Evolutionary conservation across 176 grass and related monocot genomes (phyloP).

Genomic region (Miscanthus lutarioriparius): DNA sequence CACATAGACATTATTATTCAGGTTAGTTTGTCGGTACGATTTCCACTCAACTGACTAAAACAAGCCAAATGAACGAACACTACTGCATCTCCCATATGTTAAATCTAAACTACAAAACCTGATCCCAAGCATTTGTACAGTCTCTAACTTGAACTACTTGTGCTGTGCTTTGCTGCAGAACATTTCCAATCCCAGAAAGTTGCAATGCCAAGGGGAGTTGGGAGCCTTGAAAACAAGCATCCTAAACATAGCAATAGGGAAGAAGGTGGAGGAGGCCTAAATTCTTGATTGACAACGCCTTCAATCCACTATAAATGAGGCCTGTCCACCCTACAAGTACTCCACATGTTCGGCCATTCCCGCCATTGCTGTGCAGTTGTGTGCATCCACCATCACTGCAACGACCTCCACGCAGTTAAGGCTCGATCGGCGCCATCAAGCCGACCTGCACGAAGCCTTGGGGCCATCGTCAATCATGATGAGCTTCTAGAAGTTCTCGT

Average conservation of each 20-base stretch:
- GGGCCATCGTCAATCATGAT: not conserved
- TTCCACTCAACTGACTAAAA: too few relatives aligned
- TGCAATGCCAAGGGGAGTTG: not conserved
- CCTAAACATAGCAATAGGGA: not conserved
- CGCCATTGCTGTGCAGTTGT: not conserved
- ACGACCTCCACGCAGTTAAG: slow-evolving; percentile 3
- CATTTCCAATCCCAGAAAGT: not conserved
- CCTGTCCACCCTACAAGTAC: not conserved
- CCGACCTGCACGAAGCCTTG: not conserved
- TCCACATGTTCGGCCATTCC: not conserved
- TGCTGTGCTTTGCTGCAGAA: too few relatives aligned
- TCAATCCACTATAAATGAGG: not conserved
- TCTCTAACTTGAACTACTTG: too few relatives aligned
- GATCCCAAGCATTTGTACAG: too few relatives aligned
- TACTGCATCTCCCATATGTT: too few relatives aligned
- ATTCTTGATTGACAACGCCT: not conserved
- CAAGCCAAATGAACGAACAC: too few relatives aligned
- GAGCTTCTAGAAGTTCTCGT: slow-evolving; percentile 4
- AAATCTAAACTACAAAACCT: too few relatives aligned
- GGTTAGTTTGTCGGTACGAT: not conserved
- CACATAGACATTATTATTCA: not conserved
- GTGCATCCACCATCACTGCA: not conserved
- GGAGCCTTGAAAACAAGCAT: not conserved
- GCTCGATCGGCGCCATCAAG: slow-evolving; percentile 13
- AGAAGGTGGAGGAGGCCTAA: not conserved